phyloP scores from a whole-genome alignment of 768 basidiomycete species.

The Lactarius vividus region DNA sequence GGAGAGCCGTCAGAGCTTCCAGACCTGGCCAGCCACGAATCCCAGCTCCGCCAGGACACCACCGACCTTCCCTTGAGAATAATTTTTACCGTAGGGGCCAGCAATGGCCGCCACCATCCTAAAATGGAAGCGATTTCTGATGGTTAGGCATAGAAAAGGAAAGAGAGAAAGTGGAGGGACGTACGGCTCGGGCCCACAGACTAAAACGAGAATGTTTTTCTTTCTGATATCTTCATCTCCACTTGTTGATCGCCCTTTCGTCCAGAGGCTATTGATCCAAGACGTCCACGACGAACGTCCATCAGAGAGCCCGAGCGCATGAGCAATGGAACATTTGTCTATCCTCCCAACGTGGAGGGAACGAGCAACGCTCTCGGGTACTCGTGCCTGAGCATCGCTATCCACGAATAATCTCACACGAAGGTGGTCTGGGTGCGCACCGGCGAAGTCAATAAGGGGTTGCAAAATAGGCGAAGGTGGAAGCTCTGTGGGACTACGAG shows the following conservation, averaged over 20 bases:
- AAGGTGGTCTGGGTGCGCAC: slow-evolving; percentile 53
- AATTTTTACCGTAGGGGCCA: slow-evolving; percentile 73
- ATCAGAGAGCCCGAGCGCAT: slow-evolving; percentile 37
- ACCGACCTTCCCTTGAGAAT: slow-evolving; percentile 69
- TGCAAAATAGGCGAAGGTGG: slow-evolving; percentile 64
- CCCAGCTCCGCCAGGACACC: slow-evolving; percentile 67
- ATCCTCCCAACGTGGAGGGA: slow-evolving; percentile 53
- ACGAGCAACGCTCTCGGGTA: slow-evolving; percentile 21
- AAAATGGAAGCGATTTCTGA: slow-evolving; percentile 12
- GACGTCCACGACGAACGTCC: slow-evolving; percentile 35
- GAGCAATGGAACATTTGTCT: slow-evolving; percentile 46
- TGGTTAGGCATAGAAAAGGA: slow-evolving; percentile 5
- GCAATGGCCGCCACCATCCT: slow-evolving; percentile 78
- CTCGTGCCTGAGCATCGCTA: slow-evolving; percentile 28
- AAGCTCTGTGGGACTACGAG: slow-evolving; percentile 56
- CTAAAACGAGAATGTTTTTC: slow-evolving; percentile 56
- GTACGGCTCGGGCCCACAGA: slow-evolving; percentile 85
- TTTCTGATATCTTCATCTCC: slow-evolving; percentile 6
- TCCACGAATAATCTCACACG: slow-evolving; percentile 64
- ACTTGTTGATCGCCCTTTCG: slow-evolving; percentile 1
- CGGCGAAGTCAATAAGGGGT: slow-evolving; percentile 49
- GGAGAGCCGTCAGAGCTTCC: slow-evolving; percentile 51
- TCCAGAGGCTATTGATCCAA: slow-evolving; percentile 19
- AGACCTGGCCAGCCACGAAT: slow-evolving; percentile 58
- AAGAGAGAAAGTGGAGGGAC: slow-evolving; percentile 31